A percentile compares a stretch with the other conserved stretches of the same genome.
phyloP scores from a whole-genome alignment of 1,284 basidiomycete genomes.

The Cystobasidiaceae sp. region DNA sequence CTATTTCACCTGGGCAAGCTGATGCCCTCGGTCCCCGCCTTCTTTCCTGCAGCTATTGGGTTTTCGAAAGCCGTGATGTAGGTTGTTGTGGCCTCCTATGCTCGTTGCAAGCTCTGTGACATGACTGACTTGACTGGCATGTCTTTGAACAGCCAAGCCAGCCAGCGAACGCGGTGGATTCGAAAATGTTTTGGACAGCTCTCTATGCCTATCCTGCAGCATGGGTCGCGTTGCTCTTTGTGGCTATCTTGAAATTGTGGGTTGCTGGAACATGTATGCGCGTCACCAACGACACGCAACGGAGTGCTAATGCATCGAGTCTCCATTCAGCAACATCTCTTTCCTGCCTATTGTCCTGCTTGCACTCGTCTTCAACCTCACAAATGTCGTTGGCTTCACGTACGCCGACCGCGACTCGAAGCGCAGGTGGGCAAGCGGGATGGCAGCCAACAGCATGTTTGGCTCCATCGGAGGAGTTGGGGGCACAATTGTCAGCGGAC shows the following conservation, averaged over 20 bases:
- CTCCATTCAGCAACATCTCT: constrained; percentile 35
- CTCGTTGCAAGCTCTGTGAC: background rate
- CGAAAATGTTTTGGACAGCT: constrained; percentile 85
- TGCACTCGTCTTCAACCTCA: constrained; percentile 51
- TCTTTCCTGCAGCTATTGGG: constrained; percentile 29
- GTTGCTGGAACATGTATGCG: constrained; percentile 51
- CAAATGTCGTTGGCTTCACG: constrained; percentile 61
- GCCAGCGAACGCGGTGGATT: constrained; percentile 82
- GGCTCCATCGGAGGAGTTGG: constrained; percentile 40
- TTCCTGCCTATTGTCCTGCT: constrained; percentile 42
- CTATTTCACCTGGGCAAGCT: background rate
- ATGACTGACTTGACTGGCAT: background rate
- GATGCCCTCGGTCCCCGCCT: background rate
- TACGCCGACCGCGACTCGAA: constrained; percentile 34
- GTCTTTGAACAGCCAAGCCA: constrained; percentile 63
- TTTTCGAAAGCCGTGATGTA: constrained; percentile 62
- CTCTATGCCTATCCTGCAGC: constrained; percentile 62
- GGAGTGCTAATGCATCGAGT: background rate
- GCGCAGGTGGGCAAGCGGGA: constrained; percentile 41
- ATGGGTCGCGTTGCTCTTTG: constrained; percentile 77
- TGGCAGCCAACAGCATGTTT: constrained; percentile 38
- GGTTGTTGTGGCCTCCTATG: constrained; percentile 42
- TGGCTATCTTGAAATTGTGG: constrained; percentile 80
- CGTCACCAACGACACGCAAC: background rate
- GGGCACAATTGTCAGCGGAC: constrained; percentile 36